Base-by-base conservation (phyloP, 345 rosid species). In the Camelina sativa region DNA sequence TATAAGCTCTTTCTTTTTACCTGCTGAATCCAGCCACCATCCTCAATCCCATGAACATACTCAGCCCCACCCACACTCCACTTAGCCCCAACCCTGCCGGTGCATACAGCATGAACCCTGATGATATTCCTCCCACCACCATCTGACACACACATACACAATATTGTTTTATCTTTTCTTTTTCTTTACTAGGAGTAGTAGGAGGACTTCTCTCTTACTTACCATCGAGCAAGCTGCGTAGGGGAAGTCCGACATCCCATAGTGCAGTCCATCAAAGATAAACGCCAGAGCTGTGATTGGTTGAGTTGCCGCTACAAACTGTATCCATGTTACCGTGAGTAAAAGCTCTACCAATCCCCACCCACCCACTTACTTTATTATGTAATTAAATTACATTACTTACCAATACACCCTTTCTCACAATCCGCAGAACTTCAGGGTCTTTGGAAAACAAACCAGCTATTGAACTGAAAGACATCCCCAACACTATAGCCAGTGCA, bases 241-340 rank as follows among this genome's bases (percentile, higher is more conserved):
- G 15, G 85, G 81, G 77, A 95, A 95, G 84, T 95, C 99, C 0
- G 97, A 95, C 78, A 90, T 87, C 25, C 99, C 99, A 71, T 84
- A 95, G 73, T 90, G 97, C 28, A 95, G 93, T 56, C 99, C 99
- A 68, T 91, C 99, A 75, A 90, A 91, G 56, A 91, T 88, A 79
- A 85, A 95, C 28, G 99, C 99, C 28, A 91, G 79, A 25, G 97
- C 95, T 75, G 89, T 94, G 32, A 95, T 54, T 23, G 99, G 99
- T 81, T 91, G 99, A 68, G 92, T 91, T 23, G 89, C 96, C 38
- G 95, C 85, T 12, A 90, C 96, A 35, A 91, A 93, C 98, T 93
- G 87, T 20, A 22, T 58, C 46, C 57, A 56, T 54, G 13, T 32
- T 66, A 44, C 58, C 58, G 65, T 55, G n/a, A 15, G 38, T 55